Conservation (phyloP, 148 eudicot species). For the Polygonum aviculare region DNA sequence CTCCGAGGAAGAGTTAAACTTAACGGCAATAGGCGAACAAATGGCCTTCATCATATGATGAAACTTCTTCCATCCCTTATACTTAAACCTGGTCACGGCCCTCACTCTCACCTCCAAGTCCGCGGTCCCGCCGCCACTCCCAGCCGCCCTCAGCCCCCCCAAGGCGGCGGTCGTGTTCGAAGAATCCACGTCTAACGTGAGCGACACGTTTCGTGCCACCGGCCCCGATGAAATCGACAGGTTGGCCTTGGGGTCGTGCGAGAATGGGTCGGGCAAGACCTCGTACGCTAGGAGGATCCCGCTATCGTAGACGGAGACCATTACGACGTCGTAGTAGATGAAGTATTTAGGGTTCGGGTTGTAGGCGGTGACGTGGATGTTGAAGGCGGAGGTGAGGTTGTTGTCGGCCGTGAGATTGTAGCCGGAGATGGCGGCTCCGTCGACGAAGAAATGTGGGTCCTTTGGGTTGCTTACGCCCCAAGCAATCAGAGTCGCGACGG, state of each 20-base stretch:
- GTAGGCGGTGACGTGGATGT: constrained; percentile 11
- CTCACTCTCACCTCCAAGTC: constrained; percentile 8
- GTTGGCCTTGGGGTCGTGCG: background rate
- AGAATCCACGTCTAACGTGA: background rate
- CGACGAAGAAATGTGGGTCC: constrained; percentile 19
- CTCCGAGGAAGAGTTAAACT: constrained; percentile 3
- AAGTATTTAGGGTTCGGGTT: constrained; percentile 14
- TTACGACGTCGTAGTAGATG: constrained; percentile 13
- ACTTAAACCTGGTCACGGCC: constrained; percentile 2
- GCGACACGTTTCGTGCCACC: background rate
- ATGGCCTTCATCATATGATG: constrained; percentile 9
- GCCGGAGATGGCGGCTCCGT: constrained; percentile 13
- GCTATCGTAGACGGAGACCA: constrained; percentile 3
- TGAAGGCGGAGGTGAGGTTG: constrained; percentile 19
- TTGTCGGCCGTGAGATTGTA: constrained; percentile 22
- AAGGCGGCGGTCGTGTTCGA: background rate
- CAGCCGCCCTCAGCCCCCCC: background rate
- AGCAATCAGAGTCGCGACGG: constrained; percentile 2
- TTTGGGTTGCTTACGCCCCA: constrained; percentile 13
- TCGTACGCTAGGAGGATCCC: background rate
- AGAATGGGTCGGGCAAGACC: constrained; percentile 6
- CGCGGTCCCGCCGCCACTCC: background rate
- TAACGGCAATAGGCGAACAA: background rate
- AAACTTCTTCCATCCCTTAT: constrained; percentile 3
- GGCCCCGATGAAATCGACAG: background rate